Evolutionary conservation across 2,329 filamentous ascomycete species (phyloP).

Genomic region (Apiospora rasikravindrae): DNA sequence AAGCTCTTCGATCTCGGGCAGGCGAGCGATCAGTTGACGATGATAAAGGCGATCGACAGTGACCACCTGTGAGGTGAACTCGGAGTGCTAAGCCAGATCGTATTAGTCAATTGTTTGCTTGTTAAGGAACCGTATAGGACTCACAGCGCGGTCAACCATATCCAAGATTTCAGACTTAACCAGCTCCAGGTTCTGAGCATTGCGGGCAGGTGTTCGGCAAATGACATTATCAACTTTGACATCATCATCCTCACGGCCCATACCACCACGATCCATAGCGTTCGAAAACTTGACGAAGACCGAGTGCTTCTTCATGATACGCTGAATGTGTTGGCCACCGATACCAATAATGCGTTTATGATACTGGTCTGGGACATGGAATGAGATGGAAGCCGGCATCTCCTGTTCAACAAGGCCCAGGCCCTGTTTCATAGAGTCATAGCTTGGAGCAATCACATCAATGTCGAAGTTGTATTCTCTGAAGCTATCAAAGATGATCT

Average conservation of each 20-base stretch:
- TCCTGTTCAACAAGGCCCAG: slow-evolving; percentile 94
- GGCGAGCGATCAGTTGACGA: slow-evolving; percentile 86
- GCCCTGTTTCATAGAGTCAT: slow-evolving; percentile 93
- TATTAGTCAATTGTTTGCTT: background rate
- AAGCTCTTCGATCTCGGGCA: slow-evolving; percentile 88
- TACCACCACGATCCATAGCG: slow-evolving; percentile 92
- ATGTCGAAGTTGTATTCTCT: slow-evolving; percentile 99
- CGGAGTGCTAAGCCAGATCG: slow-evolving; percentile 70
- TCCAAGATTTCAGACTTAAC: slow-evolving; percentile 99
- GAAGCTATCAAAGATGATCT: slow-evolving; percentile 98
- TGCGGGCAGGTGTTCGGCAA: slow-evolving; percentile 94
- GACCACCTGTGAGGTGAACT: slow-evolving; percentile 93
- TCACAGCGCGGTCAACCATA: slow-evolving; percentile 93
- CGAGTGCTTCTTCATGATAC: slow-evolving; percentile 99
- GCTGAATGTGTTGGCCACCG: slow-evolving; percentile 96
- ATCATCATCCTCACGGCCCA: slow-evolving; percentile 95
- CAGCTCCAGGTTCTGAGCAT: slow-evolving; percentile 93
- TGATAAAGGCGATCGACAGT: slow-evolving; percentile 95
- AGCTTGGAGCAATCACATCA: slow-evolving; percentile 89
- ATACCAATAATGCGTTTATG: slow-evolving; percentile 99
- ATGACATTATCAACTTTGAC: slow-evolving; percentile 99
- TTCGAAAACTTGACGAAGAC: slow-evolving; percentile 99
- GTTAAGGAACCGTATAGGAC: slow-evolving; percentile 39
- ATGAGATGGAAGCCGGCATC: slow-evolving; percentile 98
- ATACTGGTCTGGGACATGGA: slow-evolving; percentile 98